Base-by-base conservation (phyloP, 163 green algal genomes). In the Scenedesmus sp. region DNA sequence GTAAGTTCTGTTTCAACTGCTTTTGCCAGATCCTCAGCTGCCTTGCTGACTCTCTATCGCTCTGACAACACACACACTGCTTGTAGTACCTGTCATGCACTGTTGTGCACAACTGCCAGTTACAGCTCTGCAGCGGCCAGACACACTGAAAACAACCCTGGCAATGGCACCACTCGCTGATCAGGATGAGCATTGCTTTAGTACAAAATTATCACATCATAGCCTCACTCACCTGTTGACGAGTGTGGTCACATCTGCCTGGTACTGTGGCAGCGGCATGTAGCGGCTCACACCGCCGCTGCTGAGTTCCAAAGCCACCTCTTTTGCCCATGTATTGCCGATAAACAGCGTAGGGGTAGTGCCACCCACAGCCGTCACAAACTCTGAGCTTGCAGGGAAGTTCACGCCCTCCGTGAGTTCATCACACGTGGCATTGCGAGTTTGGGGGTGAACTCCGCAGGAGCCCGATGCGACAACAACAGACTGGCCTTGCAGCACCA, bases 311-410 rank as follows among this genome's bases (percentile, higher is more conserved):
- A 12, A 79, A 26, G 57, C 84, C 0, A 23, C 9, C 59, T 88
- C 84, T 9, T 18, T 23, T 59, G 84, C 84, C 84, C 62, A 57
- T 12, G 34, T 26, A 23, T 59, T 26, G 57, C 84, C 60, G 46
- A 79, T 46, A 6, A 59, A 82, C 13, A 88, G 59, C 9, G 59
- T 62, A 7, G 84, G 84, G 8, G 59, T 62, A 4, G 84, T 88
- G 10, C 84, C 84, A 13, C 84, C 84, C 4, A 79, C 84, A 62
- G 59, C 84, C 7, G 57, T 81, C n/a, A 88, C 59, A 59, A 59
- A 82, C 13, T 56, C n/a, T 4, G 59, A 74, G 83, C 59, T 88
- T 13, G 83, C 83, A 55, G 83, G 83, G 83, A 88, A 88, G 54
- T 46, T 88, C 15, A 88, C 83, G 56, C 56, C 83, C 13, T 73